Conservation (phyloP, 1,284 basidiomycete species). For the Pseudozyma sp. region DNA sequence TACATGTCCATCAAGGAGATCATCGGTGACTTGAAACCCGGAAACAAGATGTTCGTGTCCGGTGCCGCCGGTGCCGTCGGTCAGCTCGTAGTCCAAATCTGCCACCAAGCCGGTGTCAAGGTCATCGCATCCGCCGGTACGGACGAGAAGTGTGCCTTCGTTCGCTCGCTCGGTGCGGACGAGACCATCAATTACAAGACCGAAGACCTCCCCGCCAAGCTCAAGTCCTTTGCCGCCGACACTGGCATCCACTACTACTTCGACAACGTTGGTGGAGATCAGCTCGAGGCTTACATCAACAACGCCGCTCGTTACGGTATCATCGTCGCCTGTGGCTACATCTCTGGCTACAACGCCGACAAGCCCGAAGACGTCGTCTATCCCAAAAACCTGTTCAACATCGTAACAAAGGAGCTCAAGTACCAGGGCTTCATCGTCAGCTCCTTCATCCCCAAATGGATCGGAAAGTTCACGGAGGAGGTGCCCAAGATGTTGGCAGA, state of each 20-base stretch:
- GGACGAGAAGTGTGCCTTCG: conserved; percentile 83
- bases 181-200: conserved; percentile 87
- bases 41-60: conserved; percentile 59
- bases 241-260: conserved; percentile 54
- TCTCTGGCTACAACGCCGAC: conserved; percentile 50
- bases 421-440: conserved; percentile 49
- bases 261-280: conserved; percentile 57
- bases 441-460: conserved; percentile 43
- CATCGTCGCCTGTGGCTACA: conserved; percentile 54
- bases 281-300: conserved; percentile 52
- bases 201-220: conserved; percentile 70
- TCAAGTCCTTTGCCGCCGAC: conserved; percentile 45
- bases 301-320: conserved; percentile 49
- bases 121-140: conserved; percentile 86
- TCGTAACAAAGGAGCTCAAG: conserved; percentile 46
- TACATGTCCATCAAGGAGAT: conserved; percentile 60
- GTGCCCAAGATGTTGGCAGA: conserved; percentile 44
- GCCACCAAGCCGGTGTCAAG: conserved; percentile 72
- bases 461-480: conserved; percentile 34
- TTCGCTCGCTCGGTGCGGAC: conserved; percentile 86
- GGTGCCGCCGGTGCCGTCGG: conserved; percentile 62
- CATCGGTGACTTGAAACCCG: conserved; percentile 51
- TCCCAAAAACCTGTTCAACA: conserved; percentile 54
- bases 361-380: conserved; percentile 46
- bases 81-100: conserved; percentile 73